These are phyloP conservation scores for Xerocomus potaroensis DNA, from an alignment of 768 basidiomycete species.

Conservation along the genomic window DNA sequence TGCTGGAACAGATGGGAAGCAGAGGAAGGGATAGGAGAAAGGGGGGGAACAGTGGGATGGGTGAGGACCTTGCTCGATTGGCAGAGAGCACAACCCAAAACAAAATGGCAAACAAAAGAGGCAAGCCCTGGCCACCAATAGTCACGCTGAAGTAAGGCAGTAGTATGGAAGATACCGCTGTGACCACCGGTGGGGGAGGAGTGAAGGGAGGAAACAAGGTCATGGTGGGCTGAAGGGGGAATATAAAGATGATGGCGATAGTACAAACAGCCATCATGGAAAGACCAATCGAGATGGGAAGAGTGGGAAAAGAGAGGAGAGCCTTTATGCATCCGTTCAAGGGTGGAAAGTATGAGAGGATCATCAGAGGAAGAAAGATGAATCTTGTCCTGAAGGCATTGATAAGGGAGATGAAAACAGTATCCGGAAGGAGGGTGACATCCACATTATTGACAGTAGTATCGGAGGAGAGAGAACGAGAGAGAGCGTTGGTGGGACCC, in stretches of 20 bases:
- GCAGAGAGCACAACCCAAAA: background rate
- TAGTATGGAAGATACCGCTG: background rate
- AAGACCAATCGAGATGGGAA: background rate
- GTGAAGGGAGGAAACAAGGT: background rate
- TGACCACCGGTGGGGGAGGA: background rate
- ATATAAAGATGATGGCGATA: background rate
- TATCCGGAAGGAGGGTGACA: too few relatives aligned
- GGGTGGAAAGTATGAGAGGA: too few relatives aligned
- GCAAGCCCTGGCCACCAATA: background rate
- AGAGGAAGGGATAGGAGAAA: background rate
- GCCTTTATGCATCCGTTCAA: background rate
- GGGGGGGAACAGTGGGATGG: background rate
- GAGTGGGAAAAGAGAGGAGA: background rate
- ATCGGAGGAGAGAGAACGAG: too few relatives aligned
- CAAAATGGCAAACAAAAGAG: background rate
- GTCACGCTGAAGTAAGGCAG: background rate
- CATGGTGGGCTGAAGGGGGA: background rate
- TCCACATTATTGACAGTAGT: too few relatives aligned
- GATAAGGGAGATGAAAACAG: too few relatives aligned
- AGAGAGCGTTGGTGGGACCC: too few relatives aligned
- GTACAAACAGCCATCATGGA: background rate
- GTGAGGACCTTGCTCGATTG: background rate
- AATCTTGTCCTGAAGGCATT: too few relatives aligned
- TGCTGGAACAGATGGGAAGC: background rate
- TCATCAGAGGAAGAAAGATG: too few relatives aligned